These are phyloP conservation scores for Malus domestica DNA, from an alignment of 306 rosid species.

Conservation along the genomic window ASM211411v1 NC_041795.1:19778501-19779000, in stretches of 20 bases:
- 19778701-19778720: slow-evolving; percentile 1
- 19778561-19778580: background rate
- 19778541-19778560: background rate
- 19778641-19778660: slow-evolving; percentile 32
- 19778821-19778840: slow-evolving; percentile 48
- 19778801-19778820: slow-evolving; percentile 1
- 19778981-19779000: slow-evolving; percentile 11
- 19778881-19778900: background rate
- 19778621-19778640: slow-evolving; percentile 33
- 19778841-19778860: slow-evolving; percentile 42
- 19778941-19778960: slow-evolving; percentile 62
- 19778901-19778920: slow-evolving; percentile 22
- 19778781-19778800: background rate
- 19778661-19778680: slow-evolving; percentile 30
- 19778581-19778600: slow-evolving; percentile 32
- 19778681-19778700: background rate
- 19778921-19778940: slow-evolving; percentile 43
- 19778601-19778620: slow-evolving; percentile 83
- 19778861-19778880: slow-evolving; percentile 19
- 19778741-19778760: slow-evolving; percentile 4
- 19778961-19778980: slow-evolving; percentile 35
- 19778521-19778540: too few relatives aligned
- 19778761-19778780: slow-evolving; percentile 4
- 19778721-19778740: slow-evolving; percentile 10
- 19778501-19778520: too few relatives aligned